Evolutionary conservation across 306 rosid genomes (phyloP).

Genomic region (Begonia peltatifolia): DNA sequence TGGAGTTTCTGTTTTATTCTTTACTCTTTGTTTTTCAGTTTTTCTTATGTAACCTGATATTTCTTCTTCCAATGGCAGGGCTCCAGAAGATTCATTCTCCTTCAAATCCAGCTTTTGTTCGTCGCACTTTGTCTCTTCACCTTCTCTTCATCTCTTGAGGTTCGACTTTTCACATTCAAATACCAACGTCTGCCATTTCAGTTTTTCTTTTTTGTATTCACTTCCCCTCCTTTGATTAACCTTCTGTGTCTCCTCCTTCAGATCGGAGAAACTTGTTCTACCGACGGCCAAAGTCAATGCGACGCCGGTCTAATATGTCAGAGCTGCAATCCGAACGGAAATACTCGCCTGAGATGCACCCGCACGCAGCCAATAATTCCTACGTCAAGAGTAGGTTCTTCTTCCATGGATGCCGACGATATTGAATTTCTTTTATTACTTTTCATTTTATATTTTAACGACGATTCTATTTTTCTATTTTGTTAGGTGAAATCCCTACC

Average conservation of each 20-base stretch:
- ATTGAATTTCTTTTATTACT: neutral
- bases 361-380: conserved; percentile 55
- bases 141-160: conserved; percentile 44
- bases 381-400: conserved; percentile 33
- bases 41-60: conserved; percentile 2
- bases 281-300: conserved; percentile 33
- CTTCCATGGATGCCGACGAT: conserved; percentile 3
- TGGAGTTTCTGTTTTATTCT: neutral
- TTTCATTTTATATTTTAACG: neutral
- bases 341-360: conserved; percentile 76
- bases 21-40: neutral
- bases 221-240: neutral
- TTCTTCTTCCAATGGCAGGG: conserved; percentile 19
- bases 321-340: conserved; percentile 68
- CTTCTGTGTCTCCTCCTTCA: conserved; percentile 8
- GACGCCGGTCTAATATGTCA: conserved; percentile 58
- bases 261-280: conserved; percentile 92
- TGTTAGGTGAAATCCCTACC: conserved; percentile 56
- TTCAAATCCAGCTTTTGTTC: conserved; percentile 24
- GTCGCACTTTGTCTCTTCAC: conserved; percentile 35
- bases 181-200: neutral
- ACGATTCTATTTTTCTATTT: neutral
- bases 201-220: neutral
- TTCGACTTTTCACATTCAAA: conserved; percentile 4
- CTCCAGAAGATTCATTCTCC: neutral